These are phyloP conservation scores for Metarhizium robertsii DNA, from an alignment of 2,329 filamentous ascomycete genomes.

Conservation along the genomic window DNA sequence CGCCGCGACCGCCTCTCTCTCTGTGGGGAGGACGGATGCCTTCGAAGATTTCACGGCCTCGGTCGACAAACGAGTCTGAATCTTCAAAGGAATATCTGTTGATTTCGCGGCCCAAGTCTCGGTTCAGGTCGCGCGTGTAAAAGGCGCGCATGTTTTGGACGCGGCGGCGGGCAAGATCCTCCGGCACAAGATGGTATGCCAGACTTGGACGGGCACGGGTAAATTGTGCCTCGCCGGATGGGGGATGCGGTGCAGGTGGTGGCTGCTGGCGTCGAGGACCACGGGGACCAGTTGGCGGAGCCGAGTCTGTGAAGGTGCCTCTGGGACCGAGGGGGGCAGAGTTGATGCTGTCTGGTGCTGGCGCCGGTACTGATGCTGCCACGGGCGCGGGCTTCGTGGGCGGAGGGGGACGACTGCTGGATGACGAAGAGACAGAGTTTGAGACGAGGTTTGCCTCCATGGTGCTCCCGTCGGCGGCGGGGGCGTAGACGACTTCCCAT, in stretches of 20 bases:
- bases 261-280: constrained; percentile 1
- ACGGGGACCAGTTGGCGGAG: constrained; percentile 24
- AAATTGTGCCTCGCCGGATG: neutral
- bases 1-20: constrained; percentile 27
- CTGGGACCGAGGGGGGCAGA: constrained; percentile 29
- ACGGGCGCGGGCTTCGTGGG: neutral
- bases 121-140: constrained; percentile 32
- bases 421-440: constrained; percentile 4
- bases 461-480: constrained; percentile 39
- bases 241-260: constrained; percentile 4
- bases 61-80: constrained; percentile 56
- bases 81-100: constrained; percentile 68
- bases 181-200: constrained; percentile 47
- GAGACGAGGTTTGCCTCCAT: constrained; percentile 32
- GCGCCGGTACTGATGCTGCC: neutral
- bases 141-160: constrained; percentile 45
- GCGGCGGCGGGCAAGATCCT: constrained; percentile 54
- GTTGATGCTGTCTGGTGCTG: constrained; percentile 15
- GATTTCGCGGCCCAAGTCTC: constrained; percentile 39
- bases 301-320: constrained; percentile 13
- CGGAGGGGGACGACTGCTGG: constrained; percentile 8
- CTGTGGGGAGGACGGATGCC: constrained; percentile 52
- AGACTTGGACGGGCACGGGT: constrained; percentile 35
- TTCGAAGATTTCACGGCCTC: constrained; percentile 60
- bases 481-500: constrained; percentile 68